Conservation (phyloP, 306 rosid genomes). For the Oemleria cerasiformis region DNA sequence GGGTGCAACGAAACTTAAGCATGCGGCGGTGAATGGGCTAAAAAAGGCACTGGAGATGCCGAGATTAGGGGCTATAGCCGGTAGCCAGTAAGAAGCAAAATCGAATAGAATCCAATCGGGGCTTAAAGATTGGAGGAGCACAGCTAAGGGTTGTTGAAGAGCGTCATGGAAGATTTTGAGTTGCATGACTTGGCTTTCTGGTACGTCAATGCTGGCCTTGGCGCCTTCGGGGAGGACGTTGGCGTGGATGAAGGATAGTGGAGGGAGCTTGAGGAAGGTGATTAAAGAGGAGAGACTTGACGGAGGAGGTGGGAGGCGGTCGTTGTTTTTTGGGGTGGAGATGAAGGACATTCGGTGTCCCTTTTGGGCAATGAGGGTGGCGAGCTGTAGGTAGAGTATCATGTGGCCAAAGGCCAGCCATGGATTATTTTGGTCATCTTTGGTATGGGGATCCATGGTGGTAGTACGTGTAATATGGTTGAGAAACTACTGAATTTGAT, state of each 20-base stretch:
- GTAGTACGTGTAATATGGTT: too few relatives aligned
- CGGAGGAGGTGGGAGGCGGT: conserved; percentile 47
- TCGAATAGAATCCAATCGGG: conserved; percentile 46
- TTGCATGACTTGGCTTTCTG: conserved; percentile 24
- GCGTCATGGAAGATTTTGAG: conserved; percentile 40
- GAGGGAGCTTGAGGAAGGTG: conserved; percentile 34
- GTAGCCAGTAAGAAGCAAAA: conserved; percentile 32
- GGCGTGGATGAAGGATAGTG: conserved; percentile 24
- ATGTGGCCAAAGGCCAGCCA: conserved; percentile 60
- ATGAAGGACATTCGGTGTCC: conserved; percentile 48
- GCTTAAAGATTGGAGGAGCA: conserved; percentile 32
- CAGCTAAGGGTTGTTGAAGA: conserved; percentile 27
- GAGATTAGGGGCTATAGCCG: conserved; percentile 14
- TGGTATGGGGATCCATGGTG: too few relatives aligned
- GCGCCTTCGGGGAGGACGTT: conserved; percentile 37
- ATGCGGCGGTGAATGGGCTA: conserved; percentile 10
- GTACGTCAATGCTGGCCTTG: conserved; percentile 45
- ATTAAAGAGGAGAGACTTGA: conserved; percentile 22
- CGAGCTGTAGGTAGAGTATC: conserved; percentile 43
- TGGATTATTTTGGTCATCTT: too few relatives aligned
- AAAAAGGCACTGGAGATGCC: conserved; percentile 29
- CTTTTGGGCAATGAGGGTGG: conserved; percentile 47
- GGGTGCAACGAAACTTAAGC: background rate
- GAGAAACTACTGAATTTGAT: too few relatives aligned
- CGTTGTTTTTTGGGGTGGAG: conserved; percentile 56